phyloP scores from a whole-genome alignment of 2,329 filamentous ascomycete genomes.

The Epichloe elymi region DNA sequence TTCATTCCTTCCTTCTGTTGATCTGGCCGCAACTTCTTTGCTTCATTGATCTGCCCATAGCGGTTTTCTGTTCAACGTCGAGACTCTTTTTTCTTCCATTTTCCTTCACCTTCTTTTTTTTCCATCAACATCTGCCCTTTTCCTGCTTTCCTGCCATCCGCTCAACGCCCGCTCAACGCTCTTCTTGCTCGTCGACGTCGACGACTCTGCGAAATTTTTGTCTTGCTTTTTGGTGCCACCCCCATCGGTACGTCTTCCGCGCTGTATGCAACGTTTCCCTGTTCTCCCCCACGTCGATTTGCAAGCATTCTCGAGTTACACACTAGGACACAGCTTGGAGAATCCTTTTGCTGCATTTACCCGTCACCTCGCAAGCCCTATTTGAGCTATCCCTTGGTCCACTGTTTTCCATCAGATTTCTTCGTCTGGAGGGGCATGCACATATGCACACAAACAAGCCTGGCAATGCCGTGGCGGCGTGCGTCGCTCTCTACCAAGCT shows the following conservation, averaged over 20 bases:
- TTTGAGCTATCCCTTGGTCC: neutral
- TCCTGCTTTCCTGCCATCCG: neutral
- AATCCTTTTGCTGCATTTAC: neutral
- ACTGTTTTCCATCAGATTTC: neutral
- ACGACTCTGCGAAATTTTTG: neutral
- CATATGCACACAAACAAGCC: neutral
- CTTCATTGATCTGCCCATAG: neutral
- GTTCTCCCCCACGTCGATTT: neutral
- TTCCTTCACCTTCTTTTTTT: neutral
- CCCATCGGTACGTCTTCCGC: slow-evolving; percentile 1
- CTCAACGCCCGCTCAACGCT: neutral
- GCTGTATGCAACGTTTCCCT: neutral
- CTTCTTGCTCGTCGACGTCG: neutral
- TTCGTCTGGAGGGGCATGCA: neutral
- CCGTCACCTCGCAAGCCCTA: neutral
- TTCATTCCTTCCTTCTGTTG: slow-evolving; percentile 3
- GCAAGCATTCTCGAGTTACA: neutral
- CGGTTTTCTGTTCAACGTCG: neutral
- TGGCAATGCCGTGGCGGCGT: slow-evolving; percentile 3
- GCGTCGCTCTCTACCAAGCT: neutral
- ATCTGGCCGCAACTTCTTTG: neutral
- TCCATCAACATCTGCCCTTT: neutral
- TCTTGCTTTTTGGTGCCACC: neutral
- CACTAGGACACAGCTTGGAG: neutral
- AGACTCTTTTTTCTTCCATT: neutral